Evolutionary conservation across 768 basidiomycete genomes (phyloP), one percentile per base, ranked within the genome.

Genomic region (Panaeolus papilionaceus): DNA sequence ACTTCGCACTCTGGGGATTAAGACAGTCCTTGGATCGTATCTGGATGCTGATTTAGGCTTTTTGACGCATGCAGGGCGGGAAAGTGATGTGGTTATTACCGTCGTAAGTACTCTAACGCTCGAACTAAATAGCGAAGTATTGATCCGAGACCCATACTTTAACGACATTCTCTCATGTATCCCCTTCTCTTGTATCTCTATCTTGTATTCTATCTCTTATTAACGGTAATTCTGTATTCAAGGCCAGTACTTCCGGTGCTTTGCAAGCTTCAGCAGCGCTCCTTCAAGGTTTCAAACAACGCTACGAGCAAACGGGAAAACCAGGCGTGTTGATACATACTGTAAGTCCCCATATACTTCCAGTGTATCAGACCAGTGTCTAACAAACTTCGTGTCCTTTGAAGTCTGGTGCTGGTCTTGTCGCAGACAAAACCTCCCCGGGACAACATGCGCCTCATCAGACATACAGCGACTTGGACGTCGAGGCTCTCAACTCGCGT

Each of bases 281-380:
- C 18, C 73, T 90, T 64, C 77, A 72, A 12, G 88, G 89, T 1
- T 66, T 85, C 70, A 85, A 83, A 75, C 81, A 78, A 68, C 75
- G 80, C 37, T 76, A 80, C 58, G 76, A 80, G 37, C 69, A 70
- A 37, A 82, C 83, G 0, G 82, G 84, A 0, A 78, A 72, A 1
- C 70, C 72, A 2, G 81, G 87, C 8, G 77, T 81, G 67, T 77
- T 84, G 7, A 86, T 90, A n/a, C 85, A 90, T 67, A 88, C 86
- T 0, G 88, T 86, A 66, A 71, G 86, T 75, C 2, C 0, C 12
- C 40, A 42, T 42, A 42, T 5, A 5, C 33, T 33, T 42, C 9
- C 10, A 42, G 16, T 42, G 1, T 5, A 42, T 11, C 16, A 42
- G 10, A 42, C 9, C 40, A 33, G 33, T 2, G 33, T 33, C 33